Conservation (phyloP, 2,329 filamentous ascomycete species). For the Orbilia oligospora region DNA sequence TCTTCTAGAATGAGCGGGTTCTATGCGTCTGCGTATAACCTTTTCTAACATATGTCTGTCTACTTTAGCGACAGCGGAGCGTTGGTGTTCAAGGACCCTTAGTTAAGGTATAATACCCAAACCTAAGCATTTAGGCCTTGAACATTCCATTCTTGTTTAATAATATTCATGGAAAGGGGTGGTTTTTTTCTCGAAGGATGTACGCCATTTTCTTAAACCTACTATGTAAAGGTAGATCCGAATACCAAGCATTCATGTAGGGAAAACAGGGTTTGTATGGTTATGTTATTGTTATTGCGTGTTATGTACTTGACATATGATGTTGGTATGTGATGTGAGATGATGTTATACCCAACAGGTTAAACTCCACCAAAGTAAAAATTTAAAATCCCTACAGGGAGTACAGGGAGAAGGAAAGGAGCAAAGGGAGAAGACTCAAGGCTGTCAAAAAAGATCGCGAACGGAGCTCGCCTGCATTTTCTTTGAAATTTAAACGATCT, state of each 20-base stretch:
- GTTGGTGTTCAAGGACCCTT: background rate
- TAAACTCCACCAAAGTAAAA: no score
- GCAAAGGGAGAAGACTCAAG: no score
- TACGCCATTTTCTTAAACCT: background rate
- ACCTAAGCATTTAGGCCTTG: background rate
- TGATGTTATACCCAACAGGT: background rate
- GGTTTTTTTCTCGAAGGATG: background rate
- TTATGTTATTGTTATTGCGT: slow-evolving; percentile 1
- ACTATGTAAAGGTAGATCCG: no score
- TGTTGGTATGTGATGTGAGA: slow-evolving; percentile 10
- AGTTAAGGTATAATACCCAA: background rate
- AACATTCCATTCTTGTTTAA: background rate
- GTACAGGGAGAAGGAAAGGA: no score
- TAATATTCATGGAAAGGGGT: background rate
- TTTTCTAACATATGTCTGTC: background rate
- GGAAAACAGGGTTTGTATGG: background rate
- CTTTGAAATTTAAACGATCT: background rate
- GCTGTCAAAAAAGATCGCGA: background rate
- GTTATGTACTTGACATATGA: background rate
- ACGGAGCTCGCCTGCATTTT: slow-evolving; percentile 15
- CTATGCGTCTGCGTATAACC: background rate
- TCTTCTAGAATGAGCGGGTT: slow-evolving; percentile 16
- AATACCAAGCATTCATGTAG: background rate
- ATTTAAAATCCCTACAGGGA: slow-evolving; percentile 1
- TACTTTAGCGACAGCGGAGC: background rate